phyloP scores from a whole-genome alignment of 2,329 filamentous ascomycete genomes.

The Thielaviopsis populi region DNA sequence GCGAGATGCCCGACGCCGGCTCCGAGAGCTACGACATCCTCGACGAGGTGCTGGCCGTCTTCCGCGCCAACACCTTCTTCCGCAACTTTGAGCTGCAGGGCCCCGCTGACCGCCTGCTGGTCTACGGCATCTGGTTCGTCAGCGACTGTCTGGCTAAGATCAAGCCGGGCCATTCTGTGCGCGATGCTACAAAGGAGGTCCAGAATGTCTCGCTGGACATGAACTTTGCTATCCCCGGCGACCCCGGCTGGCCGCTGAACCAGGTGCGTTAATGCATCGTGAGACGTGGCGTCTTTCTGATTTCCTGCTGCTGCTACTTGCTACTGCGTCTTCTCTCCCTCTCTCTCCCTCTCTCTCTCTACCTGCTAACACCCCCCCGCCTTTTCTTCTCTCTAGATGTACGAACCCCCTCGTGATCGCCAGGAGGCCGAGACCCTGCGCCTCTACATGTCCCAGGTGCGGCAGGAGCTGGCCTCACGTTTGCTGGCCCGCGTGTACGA shows the following conservation, averaged over 20 bases:
- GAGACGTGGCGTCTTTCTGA: too few relatives aligned
- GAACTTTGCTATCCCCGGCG: conserved; percentile 88
- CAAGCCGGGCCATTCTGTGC: conserved; percentile 51
- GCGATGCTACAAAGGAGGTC: conserved; percentile 54
- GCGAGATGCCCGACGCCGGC: conserved; percentile 61
- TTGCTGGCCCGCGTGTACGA: conserved; percentile 78
- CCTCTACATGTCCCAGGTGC: conserved; percentile 81
- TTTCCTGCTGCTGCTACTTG: too few relatives aligned
- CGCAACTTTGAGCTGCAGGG: conserved; percentile 99
- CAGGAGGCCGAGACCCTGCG: conserved; percentile 80
- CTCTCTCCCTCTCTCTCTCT: neutral
- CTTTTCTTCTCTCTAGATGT: conserved; percentile 41
- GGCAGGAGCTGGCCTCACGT: conserved; percentile 75
- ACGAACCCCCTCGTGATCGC: conserved; percentile 72
- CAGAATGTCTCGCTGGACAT: conserved; percentile 81
- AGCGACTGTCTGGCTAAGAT: conserved; percentile 84
- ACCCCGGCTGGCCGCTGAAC: conserved; percentile 84
- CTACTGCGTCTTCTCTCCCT: too few relatives aligned
- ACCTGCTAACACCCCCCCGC: neutral
- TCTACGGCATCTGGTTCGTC: conserved; percentile 93
- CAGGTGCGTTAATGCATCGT: conserved; percentile 39
- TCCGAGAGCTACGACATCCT: conserved; percentile 90
- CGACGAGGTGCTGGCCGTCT: conserved; percentile 82
- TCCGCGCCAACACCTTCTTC: conserved; percentile 97
- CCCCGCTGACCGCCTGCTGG: conserved; percentile 79